Evolutionary conservation across 495 filamentous ascomycete genomes (phyloP).

Genomic region (Aspergillus hancockii): DNA sequence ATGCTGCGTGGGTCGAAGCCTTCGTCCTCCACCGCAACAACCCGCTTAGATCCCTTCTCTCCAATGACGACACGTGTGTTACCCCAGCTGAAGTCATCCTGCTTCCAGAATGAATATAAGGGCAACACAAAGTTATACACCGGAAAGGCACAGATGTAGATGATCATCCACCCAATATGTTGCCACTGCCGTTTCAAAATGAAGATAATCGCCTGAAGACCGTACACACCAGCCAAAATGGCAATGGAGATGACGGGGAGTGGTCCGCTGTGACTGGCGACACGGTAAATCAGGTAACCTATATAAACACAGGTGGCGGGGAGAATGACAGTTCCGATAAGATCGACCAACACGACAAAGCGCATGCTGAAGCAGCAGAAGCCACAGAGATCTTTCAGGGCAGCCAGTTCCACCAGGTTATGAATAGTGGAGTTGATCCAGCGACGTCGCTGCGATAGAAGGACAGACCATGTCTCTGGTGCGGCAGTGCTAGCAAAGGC

Average conservation of each 20-base stretch:
- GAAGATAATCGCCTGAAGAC: conserved; percentile 94
- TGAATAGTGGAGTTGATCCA: conserved; percentile 99
- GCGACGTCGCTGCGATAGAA: conserved; percentile 90
- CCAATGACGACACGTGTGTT: conserved; percentile 96
- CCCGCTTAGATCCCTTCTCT: conserved; percentile 85
- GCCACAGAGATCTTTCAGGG: conserved; percentile 87
- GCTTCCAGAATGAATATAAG: conserved; percentile 98
- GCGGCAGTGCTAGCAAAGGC: conserved; percentile 91
- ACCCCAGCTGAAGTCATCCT: conserved; percentile 98
- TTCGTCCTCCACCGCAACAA: conserved; percentile 85
- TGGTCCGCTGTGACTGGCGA: conserved; percentile 69
- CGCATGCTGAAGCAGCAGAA: conserved; percentile 99
- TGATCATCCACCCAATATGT: conserved; percentile 98
- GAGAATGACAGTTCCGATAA: conserved; percentile 89
- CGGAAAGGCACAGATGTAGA: conserved; percentile 91
- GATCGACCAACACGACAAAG: conserved; percentile 94
- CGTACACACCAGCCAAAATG: conserved; percentile 89
- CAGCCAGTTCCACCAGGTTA: conserved; percentile 87
- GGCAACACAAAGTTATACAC: conserved; percentile 91
- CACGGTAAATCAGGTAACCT: conserved; percentile 81
- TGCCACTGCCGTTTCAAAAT: conserved; percentile 96
- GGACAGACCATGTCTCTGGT: conserved; percentile 87
- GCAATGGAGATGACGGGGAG: conserved; percentile 85
- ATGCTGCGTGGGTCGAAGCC: conserved; percentile 88
- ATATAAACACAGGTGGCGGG: conserved; percentile 90